A percentile compares a stretch with the other conserved stretches of the same genome.
Conservation (phyloP, 768 basidiomycete species). For the Megacollybia marginata region DNA sequence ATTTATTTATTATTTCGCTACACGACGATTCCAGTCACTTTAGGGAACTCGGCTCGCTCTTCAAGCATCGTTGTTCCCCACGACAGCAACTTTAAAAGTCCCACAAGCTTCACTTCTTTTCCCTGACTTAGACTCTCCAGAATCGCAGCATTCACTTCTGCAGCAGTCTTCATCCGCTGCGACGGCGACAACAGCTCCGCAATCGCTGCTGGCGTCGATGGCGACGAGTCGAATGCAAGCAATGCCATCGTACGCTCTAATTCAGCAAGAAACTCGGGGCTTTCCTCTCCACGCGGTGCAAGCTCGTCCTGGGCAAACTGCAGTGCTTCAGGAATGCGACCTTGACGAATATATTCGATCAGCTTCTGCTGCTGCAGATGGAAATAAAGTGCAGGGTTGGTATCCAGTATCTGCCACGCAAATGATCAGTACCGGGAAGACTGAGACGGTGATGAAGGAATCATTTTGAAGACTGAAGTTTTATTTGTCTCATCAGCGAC, state of each 20-base stretch:
- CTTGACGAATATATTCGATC: slow-evolving; percentile 88
- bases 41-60: slow-evolving; percentile 73
- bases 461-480: slow-evolving; percentile 99
- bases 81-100: slow-evolving; percentile 71
- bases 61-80: slow-evolving; percentile 84
- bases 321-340: slow-evolving; percentile 71
- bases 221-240: slow-evolving; percentile 68
- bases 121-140: slow-evolving; percentile 88
- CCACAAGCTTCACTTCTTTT: slow-evolving; percentile 84
- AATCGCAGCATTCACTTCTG: slow-evolving; percentile 93
- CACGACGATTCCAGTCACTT: neutral
- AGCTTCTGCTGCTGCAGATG: slow-evolving; percentile 93
- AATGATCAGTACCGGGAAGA: neutral
- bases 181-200: slow-evolving; percentile 75
- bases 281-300: slow-evolving; percentile 92
- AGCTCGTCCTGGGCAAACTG: slow-evolving; percentile 90
- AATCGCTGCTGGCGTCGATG: slow-evolving; percentile 57
- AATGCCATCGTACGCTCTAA: slow-evolving; percentile 94
- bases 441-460: slow-evolving; percentile 15
- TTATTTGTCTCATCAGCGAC: slow-evolving; percentile 84
- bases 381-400: slow-evolving; percentile 89
- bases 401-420: slow-evolving; percentile 81
- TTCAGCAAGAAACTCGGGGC: slow-evolving; percentile 86
- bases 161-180: slow-evolving; percentile 91
- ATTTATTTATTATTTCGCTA: no score